A percentile compares a stretch with the other conserved stretches of the same genome.
These are phyloP conservation scores for Lophium mytilinum DNA, from an alignment of 495 filamentous ascomycete genomes.

Conservation along the genomic window DNA sequence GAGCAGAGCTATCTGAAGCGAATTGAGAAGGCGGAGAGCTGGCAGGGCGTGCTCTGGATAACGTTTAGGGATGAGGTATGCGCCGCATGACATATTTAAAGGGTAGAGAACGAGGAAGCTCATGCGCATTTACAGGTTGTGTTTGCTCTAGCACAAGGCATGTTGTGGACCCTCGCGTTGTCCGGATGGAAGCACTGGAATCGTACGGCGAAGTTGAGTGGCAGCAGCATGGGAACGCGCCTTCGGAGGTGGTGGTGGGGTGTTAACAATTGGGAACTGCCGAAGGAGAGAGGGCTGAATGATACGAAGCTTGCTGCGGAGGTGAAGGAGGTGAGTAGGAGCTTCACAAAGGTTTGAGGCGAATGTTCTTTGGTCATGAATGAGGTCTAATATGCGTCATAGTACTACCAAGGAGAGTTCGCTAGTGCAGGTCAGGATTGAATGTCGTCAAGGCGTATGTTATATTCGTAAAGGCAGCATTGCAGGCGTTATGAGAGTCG, in stretches of 20 bases:
- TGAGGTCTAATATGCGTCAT: not conserved
- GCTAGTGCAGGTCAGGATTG: constrained; percentile 19
- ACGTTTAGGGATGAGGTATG: constrained; percentile 80
- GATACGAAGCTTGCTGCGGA: constrained; percentile 34
- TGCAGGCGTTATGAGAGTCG: not conserved
- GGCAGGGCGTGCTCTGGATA: constrained; percentile 70
- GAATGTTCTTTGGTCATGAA: not conserved
- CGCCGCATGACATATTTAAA: constrained; percentile 16
- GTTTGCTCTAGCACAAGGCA: constrained; percentile 74
- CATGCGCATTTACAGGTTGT: constrained; percentile 49
- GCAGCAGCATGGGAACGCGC: constrained; percentile 59
- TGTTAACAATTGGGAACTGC: constrained; percentile 77
- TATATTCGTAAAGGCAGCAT: not conserved
- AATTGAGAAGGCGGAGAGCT: constrained; percentile 65
- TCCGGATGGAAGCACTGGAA: constrained; percentile 83
- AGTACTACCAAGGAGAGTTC: constrained; percentile 25
- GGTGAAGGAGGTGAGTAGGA: constrained; percentile 42
- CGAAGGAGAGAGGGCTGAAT: constrained; percentile 27
- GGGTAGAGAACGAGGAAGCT: not conserved
- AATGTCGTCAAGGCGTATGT: not conserved
- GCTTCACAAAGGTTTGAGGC: constrained; percentile 10
- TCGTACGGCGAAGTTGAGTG: constrained; percentile 57
- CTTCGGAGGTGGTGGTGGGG: constrained; percentile 83
- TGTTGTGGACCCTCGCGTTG: constrained; percentile 71
- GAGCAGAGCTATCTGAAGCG: constrained; percentile 94